Evolutionary conservation across 306 rosid species (phyloP).

Genomic region (Trichosanthes truncata): DNA sequence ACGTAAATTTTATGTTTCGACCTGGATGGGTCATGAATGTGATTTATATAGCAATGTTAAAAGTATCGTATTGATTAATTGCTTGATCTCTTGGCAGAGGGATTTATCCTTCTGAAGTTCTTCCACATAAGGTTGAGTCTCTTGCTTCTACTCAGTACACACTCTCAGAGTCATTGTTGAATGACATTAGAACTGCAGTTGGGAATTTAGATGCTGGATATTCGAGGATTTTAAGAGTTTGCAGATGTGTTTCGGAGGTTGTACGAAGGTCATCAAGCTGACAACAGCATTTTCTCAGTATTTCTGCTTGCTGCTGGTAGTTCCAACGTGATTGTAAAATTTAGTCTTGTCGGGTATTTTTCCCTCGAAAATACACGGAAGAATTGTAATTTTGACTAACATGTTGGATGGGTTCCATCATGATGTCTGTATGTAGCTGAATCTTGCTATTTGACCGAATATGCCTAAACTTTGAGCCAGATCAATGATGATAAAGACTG

Average conservation of each 20-base stretch:
- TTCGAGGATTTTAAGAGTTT: conserved; percentile 56
- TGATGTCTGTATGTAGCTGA: not conserved
- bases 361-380: not conserved
- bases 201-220: conserved; percentile 38
- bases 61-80: conserved; percentile 16
- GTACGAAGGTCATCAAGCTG: conserved; percentile 24
- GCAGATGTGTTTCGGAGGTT: conserved; percentile 41
- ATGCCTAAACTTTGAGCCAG: not conserved
- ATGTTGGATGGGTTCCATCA: not conserved
- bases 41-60: not conserved
- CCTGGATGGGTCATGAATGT: not conserved
- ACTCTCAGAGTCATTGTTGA: conserved; percentile 26
- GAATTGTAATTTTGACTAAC: not conserved
- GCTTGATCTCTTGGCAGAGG: conserved; percentile 52
- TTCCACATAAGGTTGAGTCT: conserved; percentile 46
- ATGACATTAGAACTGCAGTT: conserved; percentile 35
- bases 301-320: not conserved
- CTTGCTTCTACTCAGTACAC: conserved; percentile 17
- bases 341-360: conserved; percentile 1
- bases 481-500: not conserved
- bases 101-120: conserved; percentile 54
- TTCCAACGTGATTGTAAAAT: not conserved
- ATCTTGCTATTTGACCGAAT: not conserved
- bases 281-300: not conserved
- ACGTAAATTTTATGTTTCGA: not conserved